Evolutionary conservation across 176 grass and related monocot species (phyloP).

Genomic region (Ampelocalamus luodianensis): DNA sequence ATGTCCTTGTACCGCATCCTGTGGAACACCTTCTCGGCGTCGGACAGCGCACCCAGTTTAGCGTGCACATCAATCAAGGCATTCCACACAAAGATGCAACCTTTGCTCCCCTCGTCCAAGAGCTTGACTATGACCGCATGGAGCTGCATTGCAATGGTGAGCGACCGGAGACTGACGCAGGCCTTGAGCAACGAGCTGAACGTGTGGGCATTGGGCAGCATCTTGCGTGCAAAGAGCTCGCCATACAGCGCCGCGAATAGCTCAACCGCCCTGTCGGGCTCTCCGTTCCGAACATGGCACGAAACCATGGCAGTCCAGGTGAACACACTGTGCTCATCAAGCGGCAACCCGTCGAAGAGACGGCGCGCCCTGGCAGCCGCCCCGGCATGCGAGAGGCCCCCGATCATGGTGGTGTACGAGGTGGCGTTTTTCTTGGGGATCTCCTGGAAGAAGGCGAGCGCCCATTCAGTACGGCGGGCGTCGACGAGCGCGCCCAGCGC

Average conservation of each 20-base stretch:
- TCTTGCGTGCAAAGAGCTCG: conserved; percentile 34
- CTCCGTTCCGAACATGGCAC: conserved; percentile 52
- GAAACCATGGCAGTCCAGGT: conserved; percentile 66
- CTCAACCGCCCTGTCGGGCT: conserved; percentile 36
- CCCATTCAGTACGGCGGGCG: conserved; percentile 35
- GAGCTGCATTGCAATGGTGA: conserved; percentile 43
- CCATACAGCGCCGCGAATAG: conserved; percentile 52
- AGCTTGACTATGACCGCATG: conserved; percentile 52
- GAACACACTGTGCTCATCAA: conserved; percentile 53
- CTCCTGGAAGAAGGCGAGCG: conserved; percentile 47
- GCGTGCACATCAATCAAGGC: conserved; percentile 55
- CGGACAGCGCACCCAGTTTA: conserved; percentile 45
- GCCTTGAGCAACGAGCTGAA: conserved; percentile 62
- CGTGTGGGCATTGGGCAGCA: conserved; percentile 54
- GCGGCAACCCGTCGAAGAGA: conserved; percentile 52
- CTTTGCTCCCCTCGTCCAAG: conserved; percentile 27
- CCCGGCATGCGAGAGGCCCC: conserved; percentile 40
- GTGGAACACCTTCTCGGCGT: conserved; percentile 50
- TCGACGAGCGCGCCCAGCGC: conserved; percentile 52
- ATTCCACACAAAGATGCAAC: conserved; percentile 54
- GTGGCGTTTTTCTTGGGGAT: conserved; percentile 62
- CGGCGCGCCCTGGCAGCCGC: conserved; percentile 19
- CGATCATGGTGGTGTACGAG: conserved; percentile 64
- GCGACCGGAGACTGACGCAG: conserved; percentile 34
- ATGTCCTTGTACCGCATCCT: conserved; percentile 54